A percentile compares a stretch with the other conserved stretches of the same genome.
Evolutionary conservation across 495 filamentous ascomycete species (phyloP).

Genomic region (Podospora sp.): DNA sequence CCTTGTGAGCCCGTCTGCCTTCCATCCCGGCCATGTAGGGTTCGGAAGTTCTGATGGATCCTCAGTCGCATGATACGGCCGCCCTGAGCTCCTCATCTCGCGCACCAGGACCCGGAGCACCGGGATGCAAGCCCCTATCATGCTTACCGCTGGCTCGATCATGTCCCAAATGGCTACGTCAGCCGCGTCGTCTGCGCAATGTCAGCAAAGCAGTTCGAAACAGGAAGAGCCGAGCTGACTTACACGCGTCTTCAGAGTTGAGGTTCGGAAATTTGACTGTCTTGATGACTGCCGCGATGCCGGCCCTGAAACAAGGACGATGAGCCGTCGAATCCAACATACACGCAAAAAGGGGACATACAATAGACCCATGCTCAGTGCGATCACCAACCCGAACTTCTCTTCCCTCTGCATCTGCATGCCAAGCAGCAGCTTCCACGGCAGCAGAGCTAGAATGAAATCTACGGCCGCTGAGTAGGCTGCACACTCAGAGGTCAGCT

Average conservation of each 20-base stretch:
- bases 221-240: too few relatives aligned
- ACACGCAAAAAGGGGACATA: neutral
- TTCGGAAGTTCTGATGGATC: too few relatives aligned
- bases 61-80: too few relatives aligned
- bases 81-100: too few relatives aligned
- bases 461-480: neutral
- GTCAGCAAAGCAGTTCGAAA: too few relatives aligned
- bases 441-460: constrained; percentile 5
- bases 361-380: constrained; percentile 4
- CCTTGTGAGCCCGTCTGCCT: too few relatives aligned
- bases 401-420: neutral
- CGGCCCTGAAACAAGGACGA: neutral
- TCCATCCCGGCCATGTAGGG: too few relatives aligned
- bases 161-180: too few relatives aligned
- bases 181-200: too few relatives aligned
- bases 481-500: neutral
- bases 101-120: too few relatives aligned
- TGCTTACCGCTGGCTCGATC: too few relatives aligned
- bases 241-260: constrained; percentile 18
- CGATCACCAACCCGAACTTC: neutral
- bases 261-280: constrained; percentile 13
- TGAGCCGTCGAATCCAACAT: constrained; percentile 6
- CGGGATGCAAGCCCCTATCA: too few relatives aligned
- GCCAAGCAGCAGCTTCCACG: neutral
- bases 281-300: constrained; percentile 14